A percentile compares a stretch with the other conserved stretches of the same genome.
These are phyloP conservation scores for Conringia planisiliqua DNA, from an alignment of 345 rosid species.

Conservation along the genomic window DNA sequence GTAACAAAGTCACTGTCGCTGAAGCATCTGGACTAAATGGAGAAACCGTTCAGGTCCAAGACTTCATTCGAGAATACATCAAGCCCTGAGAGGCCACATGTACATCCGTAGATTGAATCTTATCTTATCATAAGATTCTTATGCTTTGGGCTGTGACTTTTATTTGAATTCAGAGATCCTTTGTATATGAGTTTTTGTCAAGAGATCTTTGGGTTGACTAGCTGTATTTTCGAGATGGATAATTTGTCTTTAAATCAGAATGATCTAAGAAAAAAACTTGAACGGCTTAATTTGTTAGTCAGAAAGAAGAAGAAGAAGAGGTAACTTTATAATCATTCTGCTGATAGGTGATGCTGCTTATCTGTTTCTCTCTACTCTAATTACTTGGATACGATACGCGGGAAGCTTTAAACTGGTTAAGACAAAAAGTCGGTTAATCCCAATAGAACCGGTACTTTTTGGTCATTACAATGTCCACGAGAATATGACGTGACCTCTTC, in stretches of 20 bases:
- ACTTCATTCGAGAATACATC: constrained; percentile 66
- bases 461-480: constrained; percentile 14
- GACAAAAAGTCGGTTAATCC: constrained; percentile 6
- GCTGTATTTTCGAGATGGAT: background rate
- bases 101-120: background rate
- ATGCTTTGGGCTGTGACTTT: constrained; percentile 15
- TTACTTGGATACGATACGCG: background rate
- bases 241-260: background rate
- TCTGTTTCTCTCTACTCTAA: background rate
- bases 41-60: constrained; percentile 56
- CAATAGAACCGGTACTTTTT: background rate
- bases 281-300: background rate
- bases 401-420: background rate
- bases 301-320: background rate
- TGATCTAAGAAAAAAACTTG: background rate
- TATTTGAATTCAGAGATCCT: constrained; percentile 12
- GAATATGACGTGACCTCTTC: constrained; percentile 8
- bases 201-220: constrained; percentile 2
- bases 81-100: constrained; percentile 45
- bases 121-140: background rate
- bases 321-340: background rate
- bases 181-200: constrained; percentile 21
- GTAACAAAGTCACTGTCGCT: constrained; percentile 61
- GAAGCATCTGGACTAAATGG: constrained; percentile 83
- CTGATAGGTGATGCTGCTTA: background rate